phyloP scores from a whole-genome alignment of 805 yeast genomes.

The Blastobotrys mokoenaii region DNA sequence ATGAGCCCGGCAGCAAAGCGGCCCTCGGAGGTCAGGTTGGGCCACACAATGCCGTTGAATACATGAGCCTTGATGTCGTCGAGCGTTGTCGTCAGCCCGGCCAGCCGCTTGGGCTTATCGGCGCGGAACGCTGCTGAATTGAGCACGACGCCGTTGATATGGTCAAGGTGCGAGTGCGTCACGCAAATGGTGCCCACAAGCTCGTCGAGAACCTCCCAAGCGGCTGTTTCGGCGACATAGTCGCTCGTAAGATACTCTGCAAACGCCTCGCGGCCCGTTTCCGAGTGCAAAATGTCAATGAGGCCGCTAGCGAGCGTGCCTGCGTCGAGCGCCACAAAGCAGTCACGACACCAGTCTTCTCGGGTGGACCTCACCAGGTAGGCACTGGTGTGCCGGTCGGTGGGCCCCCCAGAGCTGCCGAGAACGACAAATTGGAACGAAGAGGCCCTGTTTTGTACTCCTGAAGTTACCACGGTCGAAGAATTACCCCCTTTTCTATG shows the following conservation, averaged over 20 bases:
- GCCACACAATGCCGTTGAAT: constrained; percentile 79
- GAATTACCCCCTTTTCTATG: too few species aligned
- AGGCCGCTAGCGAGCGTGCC: constrained; percentile 59
- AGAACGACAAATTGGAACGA: constrained; percentile 22
- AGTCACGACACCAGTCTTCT: constrained; percentile 35
- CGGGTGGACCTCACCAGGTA: constrained; percentile 52
- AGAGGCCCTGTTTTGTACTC: background rate
- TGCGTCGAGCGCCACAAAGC: constrained; percentile 61
- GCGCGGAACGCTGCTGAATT: constrained; percentile 53
- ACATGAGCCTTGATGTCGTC: constrained; percentile 44
- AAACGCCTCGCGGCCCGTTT: too few species aligned
- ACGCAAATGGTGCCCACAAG: constrained; percentile 32
- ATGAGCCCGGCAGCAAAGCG: constrained; percentile 10
- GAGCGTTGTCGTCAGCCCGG: constrained; percentile 47
- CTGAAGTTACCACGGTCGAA: too few species aligned
- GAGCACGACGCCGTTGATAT: constrained; percentile 56
- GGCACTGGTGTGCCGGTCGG: constrained; percentile 62
- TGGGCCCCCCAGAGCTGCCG: constrained; percentile 84
- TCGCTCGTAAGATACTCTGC: background rate
- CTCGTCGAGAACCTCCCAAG: constrained; percentile 22
- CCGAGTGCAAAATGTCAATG: background rate
- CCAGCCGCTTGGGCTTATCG: constrained; percentile 35
- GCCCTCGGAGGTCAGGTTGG: constrained; percentile 42
- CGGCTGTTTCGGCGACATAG: constrained; percentile 7
- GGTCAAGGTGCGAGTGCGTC: constrained; percentile 84